Base-by-base conservation (phyloP, 305 asterid genomes). In the Solanum hybrid region DNA sequence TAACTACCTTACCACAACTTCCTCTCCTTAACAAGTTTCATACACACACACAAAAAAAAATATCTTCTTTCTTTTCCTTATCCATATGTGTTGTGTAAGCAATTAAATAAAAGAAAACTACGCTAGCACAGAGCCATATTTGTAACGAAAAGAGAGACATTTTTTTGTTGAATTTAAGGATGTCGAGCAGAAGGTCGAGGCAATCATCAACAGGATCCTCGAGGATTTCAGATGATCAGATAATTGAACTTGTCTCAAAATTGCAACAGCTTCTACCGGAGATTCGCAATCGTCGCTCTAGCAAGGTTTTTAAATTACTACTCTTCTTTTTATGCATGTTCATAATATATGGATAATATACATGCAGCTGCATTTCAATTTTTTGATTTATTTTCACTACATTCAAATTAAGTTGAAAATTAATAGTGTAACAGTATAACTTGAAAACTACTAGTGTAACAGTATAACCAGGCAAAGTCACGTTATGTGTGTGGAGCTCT, bases 101-200 rank as follows among this genome's bases (percentile, higher is more conserved):
- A 69, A 69, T 69, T 24, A 69, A 24, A 69, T 69, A 69, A 69
- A 67, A 67, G 14, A 10, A n/a, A n/a, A n/a, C 69, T 57, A 57
- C 28, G 84, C 9, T 14, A 26, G 29, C 5, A 7, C 28, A 22
- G 10, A 79, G 6, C 3, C 24, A 42, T 42, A 9, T 18, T 82
- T 42, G 28, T 83, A 28, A 51, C 28, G 22, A 4, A 83, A 13
- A 71, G 74, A 61, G 5, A 24, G 36, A 87, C 40, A 16, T n/a
- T 61, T 33, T 18, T 57, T 67, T 71, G n/a, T 35, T 84, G 37
- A 1, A 91, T 91, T 42, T 6, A 92, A 92, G 81, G n/a, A 96
- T 96, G 99, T 97, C 99, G 3, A 95, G 95, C 89, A 95, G 98
- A 93, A 95, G 99, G 93, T 94, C 99, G 12, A 93, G 98, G 90